A percentile compares a stretch with the other conserved stretches of the same genome.
Conservation (phyloP, 306 rosid genomes). For the Malus orientalis region DNA sequence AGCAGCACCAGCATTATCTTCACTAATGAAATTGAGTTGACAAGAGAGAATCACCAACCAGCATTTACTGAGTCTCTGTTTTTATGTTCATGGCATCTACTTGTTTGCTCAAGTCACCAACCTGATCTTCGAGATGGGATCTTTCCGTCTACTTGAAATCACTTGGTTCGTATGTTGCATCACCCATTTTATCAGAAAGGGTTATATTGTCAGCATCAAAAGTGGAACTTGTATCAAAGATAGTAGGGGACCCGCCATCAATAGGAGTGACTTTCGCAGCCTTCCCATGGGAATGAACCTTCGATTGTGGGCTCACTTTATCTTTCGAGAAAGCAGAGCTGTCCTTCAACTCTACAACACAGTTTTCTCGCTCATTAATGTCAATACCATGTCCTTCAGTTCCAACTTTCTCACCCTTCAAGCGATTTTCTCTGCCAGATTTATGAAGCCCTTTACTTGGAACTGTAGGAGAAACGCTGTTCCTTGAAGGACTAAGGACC, state of each 20-base stretch:
- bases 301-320: constrained; percentile 2
- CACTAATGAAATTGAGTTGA: constrained; percentile 21
- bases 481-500: constrained; percentile 23
- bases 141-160: constrained; percentile 9
- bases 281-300: not conserved
- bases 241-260: not conserved
- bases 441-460: constrained; percentile 11
- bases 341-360: not conserved
- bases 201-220: not conserved
- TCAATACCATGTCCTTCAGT: constrained; percentile 16
- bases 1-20: constrained; percentile 19
- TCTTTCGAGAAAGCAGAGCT: not conserved
- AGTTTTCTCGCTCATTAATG: constrained; percentile 9
- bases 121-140: constrained; percentile 26
- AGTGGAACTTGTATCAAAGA: constrained; percentile 4
- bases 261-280: constrained; percentile 10
- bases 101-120: constrained; percentile 42
- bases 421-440: constrained; percentile 13
- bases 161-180: not conserved
- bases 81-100: constrained; percentile 36
- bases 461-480: constrained; percentile 18
- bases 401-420: constrained; percentile 9
- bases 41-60: constrained; percentile 19
- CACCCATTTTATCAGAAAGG: not conserved
- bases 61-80: constrained; percentile 15